Base-by-base conservation (phyloP, 495 filamentous ascomycete species). In the Talaromyces stipitatus region DNA sequence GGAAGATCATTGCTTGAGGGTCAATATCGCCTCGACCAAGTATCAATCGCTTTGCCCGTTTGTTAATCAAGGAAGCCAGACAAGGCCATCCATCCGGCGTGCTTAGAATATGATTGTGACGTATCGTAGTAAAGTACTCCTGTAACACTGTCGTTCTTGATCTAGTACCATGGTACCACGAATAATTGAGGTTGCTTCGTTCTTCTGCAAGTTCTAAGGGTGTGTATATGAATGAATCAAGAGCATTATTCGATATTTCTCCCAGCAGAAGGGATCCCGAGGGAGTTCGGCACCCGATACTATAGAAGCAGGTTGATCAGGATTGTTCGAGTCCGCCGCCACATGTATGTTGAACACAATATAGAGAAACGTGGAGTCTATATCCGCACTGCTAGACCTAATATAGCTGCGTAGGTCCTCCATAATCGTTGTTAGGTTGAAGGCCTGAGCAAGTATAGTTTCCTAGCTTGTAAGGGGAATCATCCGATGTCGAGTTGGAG, bases 1-100 rank as follows among this genome's bases (percentile, higher is more conserved):
- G 11, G 73, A 85, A 54, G 78, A 79, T 63, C 80, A 90, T 53
- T 82, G 90, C 22, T 72, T 97, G 50, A 81, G 92, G 22, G 83
- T 97, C 83, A 3, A 87, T 61, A 4, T 65, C 68, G 9, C 82
- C 83, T 60, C 79, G 84, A 38, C 75, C 74, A 24, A 79, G 63
- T 2, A 88, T 60, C 0, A 85, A 57, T 16, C 84, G 70, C 58
- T 75, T 74, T 9, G 69, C 65, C 14, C 73, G 67, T 0, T 74
- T 71, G 22, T 84, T 69, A 50, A 82, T 81, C 27, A 85, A 62
- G 59, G 73, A 86, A 24, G 76, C 74, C 33, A 78, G 73, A 11
- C 75, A 76, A 1, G 85, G 85, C 85, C 85, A 88, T 11, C 85
- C 84, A 63, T 86, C 79, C 10, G 76, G 70, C 1, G 81, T 85